Percentiles rank a stretch among this genome's conserved stretches.
Conservation (phyloP, 2,329 filamentous ascomycete genomes). For the Dactylellina drechsleri region DNA sequence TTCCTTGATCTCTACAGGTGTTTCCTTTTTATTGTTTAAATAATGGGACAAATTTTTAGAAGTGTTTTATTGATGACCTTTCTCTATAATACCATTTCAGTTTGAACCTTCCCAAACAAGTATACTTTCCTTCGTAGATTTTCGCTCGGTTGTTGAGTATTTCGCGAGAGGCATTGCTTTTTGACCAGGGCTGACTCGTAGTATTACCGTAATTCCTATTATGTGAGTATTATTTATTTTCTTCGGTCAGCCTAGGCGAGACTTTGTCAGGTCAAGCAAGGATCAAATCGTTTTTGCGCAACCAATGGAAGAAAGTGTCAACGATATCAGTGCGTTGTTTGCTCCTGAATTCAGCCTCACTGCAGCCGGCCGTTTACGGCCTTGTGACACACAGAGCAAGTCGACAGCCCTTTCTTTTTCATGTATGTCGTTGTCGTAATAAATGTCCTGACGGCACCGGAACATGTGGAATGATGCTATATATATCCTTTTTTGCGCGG, state of each 20-base stretch:
- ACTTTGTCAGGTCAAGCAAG: slow-evolving; percentile 5
- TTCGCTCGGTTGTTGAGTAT: not conserved
- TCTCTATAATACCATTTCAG: slow-evolving; percentile 49
- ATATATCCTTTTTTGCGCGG: slow-evolving; percentile 24
- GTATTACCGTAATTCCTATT: too few relatives aligned
- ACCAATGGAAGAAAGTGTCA: slow-evolving; percentile 22
- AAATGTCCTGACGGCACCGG: slow-evolving; percentile 8
- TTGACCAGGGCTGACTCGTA: too few relatives aligned
- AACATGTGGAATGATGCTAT: slow-evolving; percentile 32
- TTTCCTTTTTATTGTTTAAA: slow-evolving; percentile 49
- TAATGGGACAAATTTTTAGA: slow-evolving; percentile 42
- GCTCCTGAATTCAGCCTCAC: slow-evolving; percentile 40
- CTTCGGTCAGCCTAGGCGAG: slow-evolving; percentile 28
- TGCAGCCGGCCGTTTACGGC: slow-evolving; percentile 40
- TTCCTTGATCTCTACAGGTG: slow-evolving; percentile 26
- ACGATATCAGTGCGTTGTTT: slow-evolving; percentile 14
- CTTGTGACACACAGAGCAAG: slow-evolving; percentile 36
- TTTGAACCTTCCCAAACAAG: slow-evolving; percentile 23
- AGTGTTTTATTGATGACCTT: slow-evolving; percentile 51
- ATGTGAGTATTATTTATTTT: too few relatives aligned
- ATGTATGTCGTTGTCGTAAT: slow-evolving; percentile 1
- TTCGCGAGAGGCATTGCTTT: too few relatives aligned
- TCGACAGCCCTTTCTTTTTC: slow-evolving; percentile 5
- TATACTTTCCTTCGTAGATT: not conserved
- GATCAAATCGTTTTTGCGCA: slow-evolving; percentile 6